Conservation (phyloP, 78 protist genomes). For the Dictyostelium purpureum region DNA sequence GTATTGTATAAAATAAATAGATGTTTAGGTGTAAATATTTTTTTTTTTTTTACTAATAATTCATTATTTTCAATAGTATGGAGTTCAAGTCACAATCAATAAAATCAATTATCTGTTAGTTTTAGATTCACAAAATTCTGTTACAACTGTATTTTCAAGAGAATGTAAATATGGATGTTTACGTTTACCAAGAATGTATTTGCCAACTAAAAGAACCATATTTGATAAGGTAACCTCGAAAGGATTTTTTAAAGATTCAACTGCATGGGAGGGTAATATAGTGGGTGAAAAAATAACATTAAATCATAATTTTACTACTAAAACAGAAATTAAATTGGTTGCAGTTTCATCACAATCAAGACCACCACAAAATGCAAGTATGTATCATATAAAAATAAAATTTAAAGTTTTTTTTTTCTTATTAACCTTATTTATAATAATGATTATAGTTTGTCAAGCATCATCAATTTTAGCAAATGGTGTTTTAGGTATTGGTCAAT, state of each 20-base stretch:
- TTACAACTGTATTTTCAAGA: neutral
- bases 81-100: neutral
- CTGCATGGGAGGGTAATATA: slow-evolving; percentile 13
- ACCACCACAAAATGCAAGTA: slow-evolving; percentile 47
- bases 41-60: neutral
- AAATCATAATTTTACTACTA: neutral
- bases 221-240: neutral
- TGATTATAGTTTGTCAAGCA: slow-evolving; percentile 30
- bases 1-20: neutral
- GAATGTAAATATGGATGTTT: slow-evolving; percentile 61
- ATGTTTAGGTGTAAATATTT: too few species aligned
- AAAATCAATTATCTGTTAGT: neutral
- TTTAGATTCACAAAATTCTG: slow-evolving; percentile 42
- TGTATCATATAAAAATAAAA: too few species aligned
- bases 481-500: slow-evolving; percentile 32
- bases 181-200: neutral
- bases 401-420: neutral
- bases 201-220: slow-evolving; percentile 17
- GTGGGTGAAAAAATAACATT: neutral
- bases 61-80: slow-evolving; percentile 20
- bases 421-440: neutral
- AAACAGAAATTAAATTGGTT: slow-evolving; percentile 2
- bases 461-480: slow-evolving; percentile 54
- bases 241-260: slow-evolving; percentile 22
- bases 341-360: slow-evolving; percentile 62